Base-by-base conservation (phyloP, 1,284 basidiomycete genomes). In the Cryptococcus amylolentus region DNA sequence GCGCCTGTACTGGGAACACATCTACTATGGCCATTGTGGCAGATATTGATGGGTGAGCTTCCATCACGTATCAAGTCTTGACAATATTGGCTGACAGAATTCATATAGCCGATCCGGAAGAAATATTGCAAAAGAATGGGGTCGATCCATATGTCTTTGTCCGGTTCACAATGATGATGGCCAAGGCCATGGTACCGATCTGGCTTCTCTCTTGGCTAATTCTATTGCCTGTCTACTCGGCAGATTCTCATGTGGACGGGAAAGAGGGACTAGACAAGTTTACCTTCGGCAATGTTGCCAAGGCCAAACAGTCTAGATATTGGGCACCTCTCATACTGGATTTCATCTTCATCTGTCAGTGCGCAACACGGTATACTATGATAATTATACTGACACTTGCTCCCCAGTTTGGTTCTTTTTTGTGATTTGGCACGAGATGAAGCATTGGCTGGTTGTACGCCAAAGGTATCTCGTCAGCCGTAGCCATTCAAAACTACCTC, bases 131-230 rank as follows among this genome's bases (percentile, higher is more conserved):
- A 14, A 77, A 75, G 64, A 78, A 75, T 50, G 75, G 75, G 0
- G 72, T 76, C 40, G 88, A 90, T 70, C 86, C 88, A 63, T 90
- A 84, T 75, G 84, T 88, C 80, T 88, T 88, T 67, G 73, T 84
- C 52, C 79, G 80, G 14, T 90, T 85, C 72, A 75, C 88, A 45
- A 81, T 83, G 60, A 80, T 86, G 69, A 79, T 86, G 64, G 76
- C 86, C 60, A 81, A 81, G 67, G 83, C 88, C 35, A 86, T 89
- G 68, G 67, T 84, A 7, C 83, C 84, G 8, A 84, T 86, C 70
- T 86, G 84, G 64, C 23, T 84, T 51, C 43, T 83, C n/a, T 85
- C 84, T 3, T 86, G 84, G 77, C 54, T 77, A 8, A 71, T 86
- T 28, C 80, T 87, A 40, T 68, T 86, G 16, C 86, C 88, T 28